Percentiles rank a stretch among this genome's conserved stretches.
Evolutionary conservation across 202 grass and related monocot species (phyloP).

Genomic region (Bolboschoenoplectus hybrid): DNA sequence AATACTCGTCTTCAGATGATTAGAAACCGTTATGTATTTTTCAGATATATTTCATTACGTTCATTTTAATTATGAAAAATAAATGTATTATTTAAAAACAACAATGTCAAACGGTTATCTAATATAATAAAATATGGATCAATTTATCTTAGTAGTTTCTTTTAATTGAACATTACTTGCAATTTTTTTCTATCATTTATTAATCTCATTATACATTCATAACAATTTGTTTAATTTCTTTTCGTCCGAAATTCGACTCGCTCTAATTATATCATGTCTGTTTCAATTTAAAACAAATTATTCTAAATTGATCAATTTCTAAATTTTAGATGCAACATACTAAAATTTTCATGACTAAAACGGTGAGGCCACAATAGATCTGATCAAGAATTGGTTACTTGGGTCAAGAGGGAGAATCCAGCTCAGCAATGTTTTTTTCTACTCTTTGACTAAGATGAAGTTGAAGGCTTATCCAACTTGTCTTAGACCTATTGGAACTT

Average conservation of each 20-base stretch:
- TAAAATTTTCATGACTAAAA: neutral
- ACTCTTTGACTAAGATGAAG: slow-evolving; percentile 1
- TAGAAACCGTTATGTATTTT: too few relatives aligned
- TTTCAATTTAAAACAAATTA: too few relatives aligned
- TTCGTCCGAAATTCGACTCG: too few relatives aligned
- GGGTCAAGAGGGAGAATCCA: slow-evolving; percentile 23
- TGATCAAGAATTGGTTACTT: neutral
- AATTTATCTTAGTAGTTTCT: neutral
- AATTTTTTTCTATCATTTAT: neutral
- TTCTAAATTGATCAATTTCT: neutral
- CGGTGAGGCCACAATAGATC: neutral
- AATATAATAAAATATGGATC: neutral
- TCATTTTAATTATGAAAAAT: too few relatives aligned
- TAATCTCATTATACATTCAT: neutral
- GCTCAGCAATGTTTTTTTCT: neutral
- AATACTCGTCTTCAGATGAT: too few relatives aligned
- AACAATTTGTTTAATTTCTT: too few relatives aligned
- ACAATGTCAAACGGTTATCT: too few relatives aligned
- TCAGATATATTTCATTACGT: too few relatives aligned
- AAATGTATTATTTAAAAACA: too few relatives aligned
- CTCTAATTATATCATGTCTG: too few relatives aligned
- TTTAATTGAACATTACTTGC: neutral
- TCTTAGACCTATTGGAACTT: neutral
- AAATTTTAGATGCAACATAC: too few relatives aligned
- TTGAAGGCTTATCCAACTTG: slow-evolving; percentile 12